Evolutionary conservation across 2,329 filamentous ascomycete species (phyloP).

Genomic region (Nemania bipapillata): DNA sequence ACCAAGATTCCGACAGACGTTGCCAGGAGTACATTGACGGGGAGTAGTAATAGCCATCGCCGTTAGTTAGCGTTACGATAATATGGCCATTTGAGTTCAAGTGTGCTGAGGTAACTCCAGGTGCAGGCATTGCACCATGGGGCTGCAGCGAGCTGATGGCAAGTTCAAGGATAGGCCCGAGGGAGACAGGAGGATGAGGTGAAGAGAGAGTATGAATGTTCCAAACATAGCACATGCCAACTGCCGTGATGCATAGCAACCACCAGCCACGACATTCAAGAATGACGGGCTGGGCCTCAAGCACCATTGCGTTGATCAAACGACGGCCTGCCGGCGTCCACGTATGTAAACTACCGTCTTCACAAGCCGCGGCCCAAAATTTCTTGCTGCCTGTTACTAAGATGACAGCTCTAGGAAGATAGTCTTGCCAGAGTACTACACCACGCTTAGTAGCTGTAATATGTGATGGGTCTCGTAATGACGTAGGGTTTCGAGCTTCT

Average conservation of each 20-base stretch:
- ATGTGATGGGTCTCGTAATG: constrained; percentile 81
- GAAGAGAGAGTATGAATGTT: constrained; percentile 84
- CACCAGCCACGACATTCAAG: constrained; percentile 89
- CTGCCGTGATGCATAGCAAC: constrained; percentile 88
- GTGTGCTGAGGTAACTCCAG: constrained; percentile 88
- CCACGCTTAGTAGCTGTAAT: constrained; percentile 85
- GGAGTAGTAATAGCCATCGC: constrained; percentile 92
- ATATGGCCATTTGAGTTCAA: constrained; percentile 88
- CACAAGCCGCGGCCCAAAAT: constrained; percentile 92
- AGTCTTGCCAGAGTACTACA: constrained; percentile 90
- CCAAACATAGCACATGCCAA: constrained; percentile 92
- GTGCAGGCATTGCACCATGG: constrained; percentile 78
- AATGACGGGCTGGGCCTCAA: constrained; percentile 94
- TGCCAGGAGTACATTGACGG: constrained; percentile 91
- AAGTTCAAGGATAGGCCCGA: constrained; percentile 88
- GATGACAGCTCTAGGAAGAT: constrained; percentile 85
- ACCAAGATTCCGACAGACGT: constrained; percentile 95
- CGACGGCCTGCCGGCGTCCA: constrained; percentile 94
- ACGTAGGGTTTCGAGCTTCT: constrained; percentile 86
- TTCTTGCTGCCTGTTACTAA: constrained; percentile 88
- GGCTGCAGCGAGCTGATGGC: constrained; percentile 81
- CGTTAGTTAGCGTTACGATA: constrained; percentile 90
- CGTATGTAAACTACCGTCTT: constrained; percentile 87
- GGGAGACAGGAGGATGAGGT: constrained; percentile 87
- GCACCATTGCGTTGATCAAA: constrained; percentile 81